Evolutionary conservation across 495 filamentous ascomycete species (phyloP).

Genomic region (Hypoxylon fuscum): DNA sequence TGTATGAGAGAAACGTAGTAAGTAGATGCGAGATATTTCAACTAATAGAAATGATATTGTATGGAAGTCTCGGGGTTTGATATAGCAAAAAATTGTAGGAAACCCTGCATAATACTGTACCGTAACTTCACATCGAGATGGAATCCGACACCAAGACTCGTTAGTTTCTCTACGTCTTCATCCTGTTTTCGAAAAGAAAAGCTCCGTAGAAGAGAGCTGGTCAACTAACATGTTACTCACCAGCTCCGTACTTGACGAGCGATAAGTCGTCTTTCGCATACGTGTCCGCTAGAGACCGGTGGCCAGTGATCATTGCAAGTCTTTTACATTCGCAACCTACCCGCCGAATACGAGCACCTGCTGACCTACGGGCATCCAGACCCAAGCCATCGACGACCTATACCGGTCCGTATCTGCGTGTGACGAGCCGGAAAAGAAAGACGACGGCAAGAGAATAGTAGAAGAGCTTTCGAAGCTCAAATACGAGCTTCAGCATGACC

Average conservation of each 20-base stretch:
- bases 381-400: constrained; percentile 91
- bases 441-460: constrained; percentile 88
- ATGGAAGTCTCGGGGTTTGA: not conserved
- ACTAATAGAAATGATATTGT: not conserved
- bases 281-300: constrained; percentile 81
- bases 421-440: constrained; percentile 67
- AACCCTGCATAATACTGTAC: not conserved
- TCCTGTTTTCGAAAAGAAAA: constrained; percentile 3
- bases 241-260: constrained; percentile 80
- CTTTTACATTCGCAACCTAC: not conserved
- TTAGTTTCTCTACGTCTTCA: constrained; percentile 46
- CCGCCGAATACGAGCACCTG: not conserved
- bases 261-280: constrained; percentile 90
- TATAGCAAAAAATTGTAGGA: not conserved
- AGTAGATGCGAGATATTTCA: no score
- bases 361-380: constrained; percentile 61
- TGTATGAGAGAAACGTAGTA: no score
- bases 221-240: constrained; percentile 5
- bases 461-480: constrained; percentile 84
- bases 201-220: no score
- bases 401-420: constrained; percentile 75
- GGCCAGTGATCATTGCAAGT: constrained; percentile 90
- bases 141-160: constrained; percentile 71
- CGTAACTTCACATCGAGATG: constrained; percentile 50
- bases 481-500: constrained; percentile 94